Percentiles rank a stretch among this genome's conserved stretches.
Evolutionary conservation across 345 rosid genomes (phyloP).

Genomic region (Streptanthus diversifolius): DNA sequence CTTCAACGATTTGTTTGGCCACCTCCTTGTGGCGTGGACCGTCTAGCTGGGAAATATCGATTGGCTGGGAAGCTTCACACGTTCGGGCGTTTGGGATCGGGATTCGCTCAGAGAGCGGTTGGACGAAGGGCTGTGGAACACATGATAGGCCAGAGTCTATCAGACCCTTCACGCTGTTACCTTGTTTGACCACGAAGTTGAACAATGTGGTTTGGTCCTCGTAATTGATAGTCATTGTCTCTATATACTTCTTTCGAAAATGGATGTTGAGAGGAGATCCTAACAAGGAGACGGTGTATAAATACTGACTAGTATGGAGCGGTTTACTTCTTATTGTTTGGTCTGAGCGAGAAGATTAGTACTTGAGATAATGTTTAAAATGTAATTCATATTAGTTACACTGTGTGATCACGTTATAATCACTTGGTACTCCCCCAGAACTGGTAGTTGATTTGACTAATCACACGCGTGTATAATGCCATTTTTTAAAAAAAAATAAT

Average conservation of each 20-base stretch:
- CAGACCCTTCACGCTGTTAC: constrained; percentile 57
- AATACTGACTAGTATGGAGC: neutral
- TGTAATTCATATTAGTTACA: neutral
- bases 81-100: constrained; percentile 22
- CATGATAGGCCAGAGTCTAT: constrained; percentile 43
- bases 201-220: constrained; percentile 39
- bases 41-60: constrained; percentile 43
- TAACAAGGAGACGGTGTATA: constrained; percentile 2
- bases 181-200: constrained; percentile 49
- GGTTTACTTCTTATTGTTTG: neutral
- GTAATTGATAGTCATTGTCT: constrained; percentile 22
- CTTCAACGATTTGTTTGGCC: constrained; percentile 37
- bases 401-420: neutral
- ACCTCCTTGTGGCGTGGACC: constrained; percentile 42
- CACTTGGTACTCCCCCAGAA: neutral
- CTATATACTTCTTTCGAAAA: neutral
- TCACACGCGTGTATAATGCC: constrained; percentile 27
- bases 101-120: constrained; percentile 45
- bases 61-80: constrained; percentile 28
- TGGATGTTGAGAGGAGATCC: neutral
- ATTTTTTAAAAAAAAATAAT: neutral
- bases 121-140: constrained; percentile 42
- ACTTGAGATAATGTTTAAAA: neutral
- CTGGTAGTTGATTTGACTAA: neutral
- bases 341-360: neutral